These are phyloP conservation scores for Atkinsonella texensis DNA, from an alignment of 2,329 filamentous ascomycete species.

Conservation along the genomic window DNA sequence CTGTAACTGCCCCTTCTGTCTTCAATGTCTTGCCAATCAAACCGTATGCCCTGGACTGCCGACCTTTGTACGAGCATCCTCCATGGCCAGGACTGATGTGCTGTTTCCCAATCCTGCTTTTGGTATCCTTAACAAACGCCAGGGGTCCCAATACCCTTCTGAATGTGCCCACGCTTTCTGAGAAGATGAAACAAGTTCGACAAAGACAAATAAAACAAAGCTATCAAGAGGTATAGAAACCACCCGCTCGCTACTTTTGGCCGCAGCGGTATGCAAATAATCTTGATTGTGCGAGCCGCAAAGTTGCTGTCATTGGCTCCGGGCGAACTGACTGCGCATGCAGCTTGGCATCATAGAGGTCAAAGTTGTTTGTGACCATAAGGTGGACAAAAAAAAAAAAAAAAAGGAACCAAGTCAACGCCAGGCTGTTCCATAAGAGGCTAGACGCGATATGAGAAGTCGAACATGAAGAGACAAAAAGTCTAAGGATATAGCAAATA, in stretches of 20 bases:
- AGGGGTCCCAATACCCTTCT: neutral
- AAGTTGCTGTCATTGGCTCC: neutral
- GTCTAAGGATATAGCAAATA: neutral
- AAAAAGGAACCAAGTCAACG: neutral
- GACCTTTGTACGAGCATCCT: neutral
- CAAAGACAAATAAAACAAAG: neutral
- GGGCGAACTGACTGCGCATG: neutral
- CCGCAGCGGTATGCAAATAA: too few relatives aligned
- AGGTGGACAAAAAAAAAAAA: neutral
- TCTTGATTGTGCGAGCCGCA: neutral
- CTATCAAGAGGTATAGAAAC: neutral
- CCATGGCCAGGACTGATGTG: neutral
- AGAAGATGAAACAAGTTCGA: neutral
- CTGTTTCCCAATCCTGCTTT: slow-evolving; percentile 4
- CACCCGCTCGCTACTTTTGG: neutral
- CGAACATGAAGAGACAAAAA: neutral
- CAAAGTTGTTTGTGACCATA: neutral
- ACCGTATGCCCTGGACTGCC: neutral
- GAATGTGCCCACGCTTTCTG: neutral
- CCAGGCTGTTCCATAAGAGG: neutral
- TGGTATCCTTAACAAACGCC: slow-evolving; percentile 8
- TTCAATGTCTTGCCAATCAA: neutral
- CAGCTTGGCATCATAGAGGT: neutral
- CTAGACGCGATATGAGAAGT: neutral
- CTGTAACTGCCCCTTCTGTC: neutral